Evolutionary conservation across 441 rosid genomes (phyloP), one percentile per base, ranked within the genome.

Genomic region (Populus hybrid): DNA sequence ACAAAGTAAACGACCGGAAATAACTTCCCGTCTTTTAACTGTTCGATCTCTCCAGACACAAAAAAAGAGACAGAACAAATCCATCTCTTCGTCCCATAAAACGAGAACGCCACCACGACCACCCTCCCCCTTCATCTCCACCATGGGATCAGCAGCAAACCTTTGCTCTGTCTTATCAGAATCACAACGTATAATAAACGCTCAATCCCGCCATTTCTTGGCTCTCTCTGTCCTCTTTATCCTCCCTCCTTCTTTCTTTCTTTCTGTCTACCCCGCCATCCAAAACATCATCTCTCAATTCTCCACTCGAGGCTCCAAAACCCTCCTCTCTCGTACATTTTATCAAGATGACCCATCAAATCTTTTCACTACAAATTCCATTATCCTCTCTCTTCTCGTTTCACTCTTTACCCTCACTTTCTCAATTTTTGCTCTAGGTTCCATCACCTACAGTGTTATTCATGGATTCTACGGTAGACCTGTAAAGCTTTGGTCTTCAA

Each of bases 401-500:
- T 1, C 78, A 70, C 30, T 85, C 76, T 80, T 85, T 57, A 59
- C 74, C 74, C 72, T 74, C 71, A 61, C 86, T 75, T 82, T 88
- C 82, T 75, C 85, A 6, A 83, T 84, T 75, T 81, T 83, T 50
- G 90, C 93, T n/a, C 72, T 81, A 26, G 93, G 89, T 18, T 93
- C 98, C 34, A 84, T 93, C 86, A 86, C 92, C 68, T 84, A 84
- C 84, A 88, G 96, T 73, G 85, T 92, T 8, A 75, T 87, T 71
- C 96, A 93, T 8, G 95, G 97, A 6, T 95, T 92, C 83, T 91
- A 90, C 64, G 92, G 96, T 67, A 82, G 95, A 70, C 97, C 95
- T 16, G 91, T 93, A 74, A 90, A 88, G 83, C 81, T 95, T 1
- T 10, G 74, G 16, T 80, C 90, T 5, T 87, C 97, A 6, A 78